Conservation (phyloP, 208 protist species). For the Tritrichomonas musculus region DNA sequence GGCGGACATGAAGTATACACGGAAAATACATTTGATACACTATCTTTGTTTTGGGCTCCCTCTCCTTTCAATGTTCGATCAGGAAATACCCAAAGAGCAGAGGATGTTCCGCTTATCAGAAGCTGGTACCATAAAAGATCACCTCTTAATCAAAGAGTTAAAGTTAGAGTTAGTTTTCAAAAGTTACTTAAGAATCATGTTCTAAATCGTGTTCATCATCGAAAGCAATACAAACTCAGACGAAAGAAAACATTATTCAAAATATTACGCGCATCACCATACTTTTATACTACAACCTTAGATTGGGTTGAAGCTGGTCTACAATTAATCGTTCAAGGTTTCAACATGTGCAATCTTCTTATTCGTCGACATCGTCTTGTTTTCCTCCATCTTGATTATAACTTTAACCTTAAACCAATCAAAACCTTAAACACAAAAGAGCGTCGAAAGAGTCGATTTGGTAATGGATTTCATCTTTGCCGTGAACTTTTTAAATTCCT, state of each 20-base stretch:
- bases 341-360: conserved; percentile 99
- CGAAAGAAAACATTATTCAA: conserved; percentile 77
- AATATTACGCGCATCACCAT: conserved; percentile 84
- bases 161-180: conserved; percentile 92
- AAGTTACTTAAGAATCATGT: conserved; percentile 99
- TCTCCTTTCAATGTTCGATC: conserved; percentile 87
- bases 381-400: conserved; percentile 99
- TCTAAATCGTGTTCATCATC: conserved; percentile 83
- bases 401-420: conserved; percentile 99
- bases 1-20: conserved; percentile 72
- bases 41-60: conserved; percentile 92
- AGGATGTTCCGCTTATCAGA: conserved; percentile 96
- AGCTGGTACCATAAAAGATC: conserved; percentile 79
- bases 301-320: conserved; percentile 99
- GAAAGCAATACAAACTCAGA: conserved; percentile 63
- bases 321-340: conserved; percentile 98
- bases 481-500: conserved; percentile 97
- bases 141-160: conserved; percentile 58
- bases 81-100: conserved; percentile 63
- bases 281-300: conserved; percentile 97
- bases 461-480: conserved; percentile 98
- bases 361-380: conserved; percentile 99
- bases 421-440: conserved; percentile 99
- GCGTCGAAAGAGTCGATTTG: conserved; percentile 98
- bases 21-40: conserved; percentile 77